Conservation (phyloP, 352 stramenopile species). For the Elongisporangium undulatum region DNA sequence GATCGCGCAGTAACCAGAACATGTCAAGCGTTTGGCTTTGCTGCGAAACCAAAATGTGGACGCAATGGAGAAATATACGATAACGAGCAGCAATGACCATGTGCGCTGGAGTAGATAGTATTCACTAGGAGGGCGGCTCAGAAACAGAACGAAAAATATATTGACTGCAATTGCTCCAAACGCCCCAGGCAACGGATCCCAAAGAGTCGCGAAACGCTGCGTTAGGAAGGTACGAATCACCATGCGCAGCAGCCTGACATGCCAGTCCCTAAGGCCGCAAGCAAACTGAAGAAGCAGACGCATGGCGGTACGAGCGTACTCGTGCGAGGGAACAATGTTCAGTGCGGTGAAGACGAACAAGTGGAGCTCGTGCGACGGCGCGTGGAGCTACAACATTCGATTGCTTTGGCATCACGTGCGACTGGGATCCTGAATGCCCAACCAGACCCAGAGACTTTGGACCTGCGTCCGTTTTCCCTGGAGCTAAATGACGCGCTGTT, state of each 20-base stretch:
- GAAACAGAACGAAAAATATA: background rate
- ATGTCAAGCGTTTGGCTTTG: background rate
- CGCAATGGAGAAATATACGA: background rate
- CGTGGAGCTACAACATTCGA: conserved; percentile 22
- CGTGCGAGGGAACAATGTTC: conserved; percentile 27
- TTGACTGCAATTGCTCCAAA: background rate
- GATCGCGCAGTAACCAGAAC: conserved; percentile 60
- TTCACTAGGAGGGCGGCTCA: background rate
- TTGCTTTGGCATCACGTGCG: conserved; percentile 36
- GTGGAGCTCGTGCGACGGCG: conserved; percentile 22
- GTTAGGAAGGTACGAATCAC: background rate
- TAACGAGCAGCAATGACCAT: background rate
- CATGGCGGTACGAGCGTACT: background rate
- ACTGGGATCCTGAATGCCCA: conserved; percentile 42
- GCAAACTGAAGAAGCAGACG: conserved; percentile 7
- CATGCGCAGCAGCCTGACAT: background rate
- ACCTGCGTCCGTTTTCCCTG: conserved; percentile 33
- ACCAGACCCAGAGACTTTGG: conserved; percentile 52
- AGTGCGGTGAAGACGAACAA: conserved; percentile 22
- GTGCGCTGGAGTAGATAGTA: background rate
- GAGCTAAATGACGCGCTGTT: conserved; percentile 56
- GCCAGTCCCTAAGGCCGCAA: background rate
- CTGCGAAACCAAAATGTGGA: background rate
- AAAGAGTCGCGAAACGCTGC: background rate
- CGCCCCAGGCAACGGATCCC: background rate